These are phyloP conservation scores for Inga laurina DNA, from an alignment of 306 rosid species.

Conservation along the genomic window DNA sequence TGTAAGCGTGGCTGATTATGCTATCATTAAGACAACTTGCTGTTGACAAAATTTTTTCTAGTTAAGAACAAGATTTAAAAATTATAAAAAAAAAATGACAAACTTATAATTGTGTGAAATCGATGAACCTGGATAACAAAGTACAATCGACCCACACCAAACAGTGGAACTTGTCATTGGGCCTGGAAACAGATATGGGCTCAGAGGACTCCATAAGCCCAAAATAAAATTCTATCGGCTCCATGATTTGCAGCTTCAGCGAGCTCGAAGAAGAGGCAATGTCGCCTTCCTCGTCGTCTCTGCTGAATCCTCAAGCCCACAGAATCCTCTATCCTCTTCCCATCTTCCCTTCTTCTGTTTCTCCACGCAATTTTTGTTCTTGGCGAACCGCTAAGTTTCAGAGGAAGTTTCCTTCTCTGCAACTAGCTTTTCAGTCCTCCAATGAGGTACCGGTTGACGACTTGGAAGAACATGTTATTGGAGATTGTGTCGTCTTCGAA, in stretches of 20 bases:
- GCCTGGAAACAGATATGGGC: not conserved
- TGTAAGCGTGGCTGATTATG: too few relatives aligned
- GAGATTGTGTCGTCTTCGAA: conserved; percentile 88
- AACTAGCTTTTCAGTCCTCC: conserved; percentile 38
- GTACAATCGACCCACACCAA: not conserved
- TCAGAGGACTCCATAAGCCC: not conserved
- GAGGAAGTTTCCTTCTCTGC: conserved; percentile 30
- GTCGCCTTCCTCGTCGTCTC: conserved; percentile 43
- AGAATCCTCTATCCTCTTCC: conserved; percentile 37
- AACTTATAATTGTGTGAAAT: not conserved
- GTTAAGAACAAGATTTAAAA: too few relatives aligned
- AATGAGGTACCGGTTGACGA: conserved; percentile 25
- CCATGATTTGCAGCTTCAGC: not conserved
- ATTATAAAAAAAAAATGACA: too few relatives aligned
- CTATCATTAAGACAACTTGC: too few relatives aligned
- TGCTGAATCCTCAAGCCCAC: conserved; percentile 52
- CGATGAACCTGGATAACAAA: not conserved
- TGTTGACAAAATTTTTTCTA: too few relatives aligned
- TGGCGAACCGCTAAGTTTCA: conserved; percentile 39
- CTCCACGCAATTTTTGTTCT: conserved; percentile 8
- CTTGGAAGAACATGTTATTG: conserved; percentile 65
- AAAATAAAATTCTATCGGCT: not conserved
- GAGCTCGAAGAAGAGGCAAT: conserved; percentile 26
- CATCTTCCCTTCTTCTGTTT: conserved; percentile 20
- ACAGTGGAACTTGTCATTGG: not conserved